Conservation (phyloP, 1,284 basidiomycete species). For the Ustilago shanxiensis region DNA sequence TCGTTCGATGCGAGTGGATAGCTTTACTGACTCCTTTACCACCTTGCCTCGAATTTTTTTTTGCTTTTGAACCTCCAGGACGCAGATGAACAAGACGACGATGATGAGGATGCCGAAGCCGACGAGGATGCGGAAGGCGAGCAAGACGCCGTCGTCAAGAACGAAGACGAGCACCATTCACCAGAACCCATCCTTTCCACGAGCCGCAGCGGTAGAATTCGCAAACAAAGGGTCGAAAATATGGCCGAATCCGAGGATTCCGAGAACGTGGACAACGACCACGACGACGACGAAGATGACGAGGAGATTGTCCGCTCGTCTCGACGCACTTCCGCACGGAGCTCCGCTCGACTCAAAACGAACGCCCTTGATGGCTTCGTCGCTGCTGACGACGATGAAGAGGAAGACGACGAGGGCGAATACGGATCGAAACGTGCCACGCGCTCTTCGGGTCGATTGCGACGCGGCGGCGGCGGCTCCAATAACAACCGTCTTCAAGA, state of each 20-base stretch:
- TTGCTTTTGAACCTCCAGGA: constrained; percentile 9
- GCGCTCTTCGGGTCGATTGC: constrained; percentile 34
- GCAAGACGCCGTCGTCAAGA: constrained; percentile 15
- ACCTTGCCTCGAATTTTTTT: no score
- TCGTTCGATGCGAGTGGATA: neutral
- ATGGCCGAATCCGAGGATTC: constrained; percentile 45
- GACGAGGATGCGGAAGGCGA: constrained; percentile 38
- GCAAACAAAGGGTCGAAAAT: constrained; percentile 9
- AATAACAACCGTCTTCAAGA: constrained; percentile 32
- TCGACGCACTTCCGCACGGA: constrained; percentile 18
- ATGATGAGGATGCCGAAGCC: constrained; percentile 38
- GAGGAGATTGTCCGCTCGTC: constrained; percentile 22
- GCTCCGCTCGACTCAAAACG: constrained; percentile 17
- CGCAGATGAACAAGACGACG: constrained; percentile 34
- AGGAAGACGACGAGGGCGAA: constrained; percentile 58
- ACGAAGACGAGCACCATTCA: constrained; percentile 22
- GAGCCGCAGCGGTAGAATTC: constrained; percentile 52
- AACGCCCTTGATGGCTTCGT: constrained; percentile 59
- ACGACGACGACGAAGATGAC: constrained; percentile 43
- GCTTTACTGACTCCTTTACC: constrained; percentile 15
- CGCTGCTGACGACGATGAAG: constrained; percentile 59
- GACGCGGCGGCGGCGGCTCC: constrained; percentile 25
- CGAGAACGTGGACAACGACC: constrained; percentile 19
- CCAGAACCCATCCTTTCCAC: constrained; percentile 25
- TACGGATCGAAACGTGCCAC: constrained; percentile 42